Evolutionary conservation across 306 rosid species (phyloP).

Genomic region (Ziziphus jujuba): DNA sequence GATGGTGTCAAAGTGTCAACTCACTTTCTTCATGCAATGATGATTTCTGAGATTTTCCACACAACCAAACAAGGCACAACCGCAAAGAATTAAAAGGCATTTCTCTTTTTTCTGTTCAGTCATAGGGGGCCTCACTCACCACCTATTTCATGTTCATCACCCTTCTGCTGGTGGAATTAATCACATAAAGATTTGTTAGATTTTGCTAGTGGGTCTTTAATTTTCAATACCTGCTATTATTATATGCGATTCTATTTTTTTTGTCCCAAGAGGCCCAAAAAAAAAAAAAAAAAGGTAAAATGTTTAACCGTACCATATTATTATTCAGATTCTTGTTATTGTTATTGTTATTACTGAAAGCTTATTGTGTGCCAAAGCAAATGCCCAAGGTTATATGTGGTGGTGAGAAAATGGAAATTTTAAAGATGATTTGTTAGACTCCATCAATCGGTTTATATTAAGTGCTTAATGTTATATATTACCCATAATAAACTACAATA

Average conservation of each 20-base stretch:
- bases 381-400: no score
- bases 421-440: no score
- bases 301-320: no score
- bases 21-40: constrained; percentile 42
- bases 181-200: neutral
- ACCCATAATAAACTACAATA: no score
- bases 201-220: neutral
- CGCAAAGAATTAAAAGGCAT: constrained; percentile 25
- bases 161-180: neutral
- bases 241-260: neutral
- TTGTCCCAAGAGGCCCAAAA: no score
- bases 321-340: no score
- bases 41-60: constrained; percentile 19
- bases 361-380: no score
- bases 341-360: no score
- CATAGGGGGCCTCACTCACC: constrained; percentile 19
- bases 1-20: constrained; percentile 20
- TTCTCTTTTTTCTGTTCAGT: constrained; percentile 14
- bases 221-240: constrained; percentile 3
- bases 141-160: neutral
- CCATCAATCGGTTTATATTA: no score
- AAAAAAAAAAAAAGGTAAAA: no score
- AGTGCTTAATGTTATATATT: no score
- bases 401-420: no score
- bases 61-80: constrained; percentile 17